phyloP scores from a whole-genome alignment of 176 grass and related monocot species.

The Carex kokanica region DNA sequence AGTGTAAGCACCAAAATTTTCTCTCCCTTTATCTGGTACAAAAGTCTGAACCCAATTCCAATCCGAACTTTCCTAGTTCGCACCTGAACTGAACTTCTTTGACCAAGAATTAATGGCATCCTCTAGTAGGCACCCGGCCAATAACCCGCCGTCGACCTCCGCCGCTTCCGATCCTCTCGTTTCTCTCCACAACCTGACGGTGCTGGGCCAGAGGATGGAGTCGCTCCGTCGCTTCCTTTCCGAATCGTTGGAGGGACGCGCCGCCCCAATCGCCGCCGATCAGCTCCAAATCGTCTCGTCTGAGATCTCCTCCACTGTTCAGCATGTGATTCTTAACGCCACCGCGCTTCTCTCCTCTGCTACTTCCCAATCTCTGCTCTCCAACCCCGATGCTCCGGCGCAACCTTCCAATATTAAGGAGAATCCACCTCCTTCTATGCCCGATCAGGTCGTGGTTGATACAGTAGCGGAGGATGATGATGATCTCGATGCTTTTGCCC shows the following conservation, averaged over 20 bases:
- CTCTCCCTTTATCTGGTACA: not conserved
- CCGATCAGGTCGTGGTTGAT: constrained; percentile 3
- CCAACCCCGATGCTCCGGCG: not conserved
- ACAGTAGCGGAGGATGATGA: not conserved
- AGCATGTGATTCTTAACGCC: constrained; percentile 71
- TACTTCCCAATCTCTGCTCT: constrained; percentile 20
- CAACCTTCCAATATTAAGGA: constrained; percentile 28
- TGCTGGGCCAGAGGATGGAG: constrained; percentile 23
- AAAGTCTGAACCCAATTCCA: not conserved
- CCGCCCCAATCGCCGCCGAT: constrained; percentile 21
- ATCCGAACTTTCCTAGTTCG: not conserved
- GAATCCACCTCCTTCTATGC: constrained; percentile 1
- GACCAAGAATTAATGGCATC: constrained; percentile 1
- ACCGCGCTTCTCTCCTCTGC: constrained; percentile 69
- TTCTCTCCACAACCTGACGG: constrained; percentile 14
- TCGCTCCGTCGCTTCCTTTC: constrained; percentile 23
- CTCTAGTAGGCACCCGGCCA: not conserved
- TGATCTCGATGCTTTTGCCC: constrained; percentile 17
- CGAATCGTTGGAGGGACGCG: constrained; percentile 20
- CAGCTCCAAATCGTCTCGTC: constrained; percentile 48
- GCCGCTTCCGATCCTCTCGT: constrained; percentile 1
- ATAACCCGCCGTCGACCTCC: not conserved
- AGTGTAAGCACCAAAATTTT: not conserved
- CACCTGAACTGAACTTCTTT: not conserved
- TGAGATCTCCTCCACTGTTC: constrained; percentile 72